Evolutionary conservation across 257 asterid species (phyloP).

Genomic region (Solanum stenotomum): DNA sequence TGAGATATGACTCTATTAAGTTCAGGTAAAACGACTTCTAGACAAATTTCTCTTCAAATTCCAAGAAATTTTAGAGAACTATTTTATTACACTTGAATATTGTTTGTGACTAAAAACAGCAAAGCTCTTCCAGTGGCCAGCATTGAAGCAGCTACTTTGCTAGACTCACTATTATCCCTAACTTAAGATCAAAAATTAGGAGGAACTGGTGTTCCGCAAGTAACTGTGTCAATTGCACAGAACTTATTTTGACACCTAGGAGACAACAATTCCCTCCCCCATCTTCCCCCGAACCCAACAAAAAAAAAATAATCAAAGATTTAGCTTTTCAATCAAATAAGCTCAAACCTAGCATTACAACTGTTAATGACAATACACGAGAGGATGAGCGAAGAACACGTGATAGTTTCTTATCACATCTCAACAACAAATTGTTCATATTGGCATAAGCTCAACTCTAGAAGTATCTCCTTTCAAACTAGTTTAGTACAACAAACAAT

Average conservation of each 20-base stretch:
- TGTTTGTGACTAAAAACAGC: neutral
- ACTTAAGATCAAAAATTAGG: neutral
- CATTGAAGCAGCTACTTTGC: neutral
- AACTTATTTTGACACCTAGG: neutral
- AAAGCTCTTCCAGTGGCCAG: neutral
- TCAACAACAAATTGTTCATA: neutral
- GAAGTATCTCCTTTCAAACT: neutral
- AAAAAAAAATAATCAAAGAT: neutral
- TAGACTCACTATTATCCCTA: neutral
- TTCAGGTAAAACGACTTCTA: neutral
- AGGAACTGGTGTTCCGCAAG: neutral
- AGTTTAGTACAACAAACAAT: neutral
- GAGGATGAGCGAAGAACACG: neutral
- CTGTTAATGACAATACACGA: neutral
- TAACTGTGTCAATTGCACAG: neutral
- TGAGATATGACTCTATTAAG: neutral
- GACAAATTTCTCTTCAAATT: neutral
- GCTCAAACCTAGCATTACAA: neutral
- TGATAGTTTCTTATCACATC: neutral
- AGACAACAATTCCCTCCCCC: neutral
- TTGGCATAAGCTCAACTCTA: neutral
- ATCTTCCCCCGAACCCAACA: neutral
- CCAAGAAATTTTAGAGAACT: neutral
- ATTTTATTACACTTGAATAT: neutral
- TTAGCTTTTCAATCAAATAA: neutral